Evolutionary conservation across 345 rosid genomes (phyloP), one percentile per base, ranked within the genome.

Genomic region (Garcia nutans): DNA sequence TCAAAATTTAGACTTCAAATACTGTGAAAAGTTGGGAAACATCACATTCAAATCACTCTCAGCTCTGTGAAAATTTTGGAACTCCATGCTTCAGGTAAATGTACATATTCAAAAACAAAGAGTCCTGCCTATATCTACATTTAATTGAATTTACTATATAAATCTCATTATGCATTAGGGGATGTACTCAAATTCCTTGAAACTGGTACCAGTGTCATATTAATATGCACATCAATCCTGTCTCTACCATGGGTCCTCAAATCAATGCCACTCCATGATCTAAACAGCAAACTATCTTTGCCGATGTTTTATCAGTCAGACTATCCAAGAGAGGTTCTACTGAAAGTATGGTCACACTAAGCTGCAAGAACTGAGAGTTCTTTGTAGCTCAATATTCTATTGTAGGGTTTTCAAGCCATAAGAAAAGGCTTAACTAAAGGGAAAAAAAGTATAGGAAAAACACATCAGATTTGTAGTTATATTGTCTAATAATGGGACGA

Each of bases 41-140:
- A 55, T 77, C 80, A 55, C 80, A 72, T 64, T 71, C 80, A 11
- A 76, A 77, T 58, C 55, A 71, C 65, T 77, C 80, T 72, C 20
- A 54, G 50, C 74, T 78, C 72, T 81, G 87, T 47, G 16, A 71
- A 62, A 50, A 74, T 8, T 4, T 84, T 78, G 87, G 89, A 16
- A 23, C 85, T 65, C 24, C 82, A 3, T 89, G 78, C 82, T 84
- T 80, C 88, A 80, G 87, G 92, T 85, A 67, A 15, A 10, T 5
- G 44, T 22, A 45, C 10, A 3, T 1, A 49, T 15, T 49, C 42
- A 20, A 10, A 47, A 31, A 57, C n/a, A 44, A 1, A 52, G 1
- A 23, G 8, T 15, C 23, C 5, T 23, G 10, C 8, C 10, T 8
- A 45, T 19, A 16, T 19, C 17, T n/a, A 15, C 3, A 8, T 68